phyloP scores from a whole-genome alignment of 2,329 filamentous ascomycete genomes.

The Calonectria crousiana region DNA sequence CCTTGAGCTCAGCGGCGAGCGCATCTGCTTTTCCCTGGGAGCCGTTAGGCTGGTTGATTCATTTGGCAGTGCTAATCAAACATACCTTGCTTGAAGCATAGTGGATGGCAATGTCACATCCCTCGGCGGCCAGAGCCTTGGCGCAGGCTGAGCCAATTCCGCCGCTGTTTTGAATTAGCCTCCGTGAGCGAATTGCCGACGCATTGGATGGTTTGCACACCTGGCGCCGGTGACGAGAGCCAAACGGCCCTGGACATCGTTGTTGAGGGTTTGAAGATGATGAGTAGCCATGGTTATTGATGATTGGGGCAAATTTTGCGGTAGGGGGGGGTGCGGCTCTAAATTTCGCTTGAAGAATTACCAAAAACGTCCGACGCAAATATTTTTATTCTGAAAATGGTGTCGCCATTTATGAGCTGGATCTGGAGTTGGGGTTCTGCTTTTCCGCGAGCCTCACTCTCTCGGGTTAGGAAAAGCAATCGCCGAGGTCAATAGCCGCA shows the following conservation, averaged over 20 bases:
- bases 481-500: slow-evolving; percentile 3
- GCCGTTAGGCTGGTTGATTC: neutral
- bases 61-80: neutral
- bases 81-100: slow-evolving; percentile 49
- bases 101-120: slow-evolving; percentile 52
- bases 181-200: neutral
- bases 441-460: neutral
- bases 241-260: slow-evolving; percentile 31
- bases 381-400: slow-evolving; percentile 1
- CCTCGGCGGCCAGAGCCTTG: slow-evolving; percentile 48
- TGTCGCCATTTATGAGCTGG: neutral
- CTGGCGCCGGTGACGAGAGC: slow-evolving; percentile 37
- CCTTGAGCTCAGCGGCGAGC: slow-evolving; percentile 42
- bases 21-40: slow-evolving; percentile 46
- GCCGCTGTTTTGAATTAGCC: slow-evolving; percentile 39
- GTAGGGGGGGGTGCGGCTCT: neutral
- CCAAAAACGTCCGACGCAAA: neutral
- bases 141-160: slow-evolving; percentile 51
- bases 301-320: neutral
- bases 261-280: slow-evolving; percentile 29
- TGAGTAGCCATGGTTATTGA: slow-evolving; percentile 12
- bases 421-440: neutral
- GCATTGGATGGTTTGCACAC: slow-evolving; percentile 19
- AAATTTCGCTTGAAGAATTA: neutral
- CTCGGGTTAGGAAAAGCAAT: neutral